phyloP scores from a whole-genome alignment of 768 basidiomycete species.

The Kwoniella europaea region DNA sequence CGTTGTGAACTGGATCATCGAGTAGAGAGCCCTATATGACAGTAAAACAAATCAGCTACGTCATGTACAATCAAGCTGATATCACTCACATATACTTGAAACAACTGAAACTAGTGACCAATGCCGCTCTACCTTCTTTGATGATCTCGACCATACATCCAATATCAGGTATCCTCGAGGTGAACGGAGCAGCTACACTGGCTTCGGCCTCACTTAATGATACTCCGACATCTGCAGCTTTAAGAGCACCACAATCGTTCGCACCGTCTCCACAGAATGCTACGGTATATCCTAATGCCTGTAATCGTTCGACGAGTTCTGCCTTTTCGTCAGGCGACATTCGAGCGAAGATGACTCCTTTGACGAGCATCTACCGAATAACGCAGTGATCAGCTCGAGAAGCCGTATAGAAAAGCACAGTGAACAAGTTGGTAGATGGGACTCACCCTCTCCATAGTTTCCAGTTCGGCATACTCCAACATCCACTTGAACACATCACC shows the following conservation, averaged over 20 bases:
- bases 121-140: slow-evolving; percentile 90
- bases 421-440: too few relatives aligned
- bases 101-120: slow-evolving; percentile 98
- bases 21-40: slow-evolving; percentile 84
- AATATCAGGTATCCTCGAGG: slow-evolving; percentile 89
- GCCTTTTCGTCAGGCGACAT: slow-evolving; percentile 99
- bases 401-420: too few relatives aligned
- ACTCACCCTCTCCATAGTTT: slow-evolving; percentile 88
- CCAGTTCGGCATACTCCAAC: slow-evolving; percentile 89
- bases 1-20: slow-evolving; percentile 98
- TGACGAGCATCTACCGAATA: slow-evolving; percentile 82
- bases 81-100: slow-evolving; percentile 96
- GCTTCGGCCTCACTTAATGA: slow-evolving; percentile 98
- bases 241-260: slow-evolving; percentile 97
- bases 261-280: slow-evolving; percentile 99
- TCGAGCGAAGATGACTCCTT: slow-evolving; percentile 92
- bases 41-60: slow-evolving; percentile 20
- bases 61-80: slow-evolving; percentile 65
- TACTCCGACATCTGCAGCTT: slow-evolving; percentile 96
- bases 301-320: slow-evolving; percentile 92
- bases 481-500: slow-evolving; percentile 99
- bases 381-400: background rate
- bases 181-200: slow-evolving; percentile 97
- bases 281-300: slow-evolving; percentile 90
- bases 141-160: slow-evolving; percentile 95